Evolutionary conservation across 768 basidiomycete genomes (phyloP).

Genomic region (Lactarius trivialis): DNA sequence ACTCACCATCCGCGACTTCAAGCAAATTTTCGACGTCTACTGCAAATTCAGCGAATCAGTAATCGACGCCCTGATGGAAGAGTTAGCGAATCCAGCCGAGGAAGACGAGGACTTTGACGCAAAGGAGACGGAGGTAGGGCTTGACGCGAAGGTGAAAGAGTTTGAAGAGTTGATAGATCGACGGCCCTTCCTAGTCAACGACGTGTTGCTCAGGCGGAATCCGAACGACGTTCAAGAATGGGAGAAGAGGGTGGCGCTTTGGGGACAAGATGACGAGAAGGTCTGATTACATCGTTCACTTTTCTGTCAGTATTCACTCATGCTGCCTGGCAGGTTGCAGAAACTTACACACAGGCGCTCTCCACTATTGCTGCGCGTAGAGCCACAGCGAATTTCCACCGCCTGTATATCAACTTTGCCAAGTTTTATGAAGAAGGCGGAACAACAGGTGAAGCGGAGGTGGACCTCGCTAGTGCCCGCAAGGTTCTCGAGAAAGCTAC

Average conservation of each 20-base stretch:
- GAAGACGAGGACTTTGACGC: constrained; percentile 72
- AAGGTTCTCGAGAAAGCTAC: constrained; percentile 92
- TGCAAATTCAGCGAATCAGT: constrained; percentile 89
- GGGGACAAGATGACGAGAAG: constrained; percentile 91
- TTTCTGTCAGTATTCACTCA: background rate
- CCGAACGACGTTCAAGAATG: constrained; percentile 98
- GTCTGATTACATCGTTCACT: constrained; percentile 34
- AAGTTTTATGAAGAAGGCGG: constrained; percentile 98
- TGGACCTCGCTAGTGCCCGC: constrained; percentile 77
- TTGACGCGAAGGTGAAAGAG: constrained; percentile 84
- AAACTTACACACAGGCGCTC: constrained; percentile 86
- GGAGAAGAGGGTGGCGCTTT: constrained; percentile 95
- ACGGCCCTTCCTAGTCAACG: constrained; percentile 92
- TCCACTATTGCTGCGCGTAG: constrained; percentile 83
- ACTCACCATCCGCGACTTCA: constrained; percentile 92
- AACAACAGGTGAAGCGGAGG: constrained; percentile 65
- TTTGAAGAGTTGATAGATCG: constrained; percentile 95
- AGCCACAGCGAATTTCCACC: constrained; percentile 85
- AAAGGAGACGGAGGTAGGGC: constrained; percentile 71
- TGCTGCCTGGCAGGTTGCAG: constrained; percentile 57
- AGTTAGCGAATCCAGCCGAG: constrained; percentile 70
- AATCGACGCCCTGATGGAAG: constrained; percentile 84
- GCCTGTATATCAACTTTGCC: constrained; percentile 90
- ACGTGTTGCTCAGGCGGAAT: constrained; percentile 88
- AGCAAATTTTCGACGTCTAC: constrained; percentile 95